Base-by-base conservation (phyloP, 345 rosid genomes). In the Euphorbia tirucalli region DNA sequence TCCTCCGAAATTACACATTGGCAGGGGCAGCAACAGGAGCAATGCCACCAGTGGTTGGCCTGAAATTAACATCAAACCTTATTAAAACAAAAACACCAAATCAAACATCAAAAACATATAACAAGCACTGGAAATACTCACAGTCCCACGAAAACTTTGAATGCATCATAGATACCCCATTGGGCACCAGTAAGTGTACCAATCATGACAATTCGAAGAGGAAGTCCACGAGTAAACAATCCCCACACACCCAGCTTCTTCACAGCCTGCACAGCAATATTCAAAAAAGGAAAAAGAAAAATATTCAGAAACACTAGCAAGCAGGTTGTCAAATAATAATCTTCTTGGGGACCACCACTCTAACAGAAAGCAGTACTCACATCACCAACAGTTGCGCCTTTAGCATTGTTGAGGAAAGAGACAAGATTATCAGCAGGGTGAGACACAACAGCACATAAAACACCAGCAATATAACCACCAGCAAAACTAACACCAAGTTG, bases 1-100 rank as follows among this genome's bases (percentile, higher is more conserved):
- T 41, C 43, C 61, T 27, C 31, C 21, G 2, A 22, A 54, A 50
- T 72, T 82, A 86, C 1, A 60, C 87, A 77, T 86, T 83, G 14
- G 82, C 87, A 50, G 67, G 84, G 50, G 85, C 55, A 5, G 86
- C 80, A 0, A 66, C 70, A 9, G 74, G 74, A 24, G 83, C 81
- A 68, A 93, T 89, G 64, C 99, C 99, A 74, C 99, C 98, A 6
- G 98, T 96, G 43, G 99, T 96, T 44, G 97, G 98, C 88, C 98
- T 93, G 85, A 78, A 79, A 77, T 50, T 59, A 11, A 32, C 71
- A 59, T 7, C 22, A 54, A 72, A 59, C 6, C 21, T 55, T 16
- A n/a, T 48, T 60, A 74, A 39, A 5, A 61, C 24, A 3, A 64
- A 50, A 39, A 52, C 1, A 76, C 48, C 19, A 16, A 41, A 61